These are phyloP conservation scores for Leccinum variicolor DNA, from an alignment of 768 basidiomycete species.

Conservation along the genomic window DNA sequence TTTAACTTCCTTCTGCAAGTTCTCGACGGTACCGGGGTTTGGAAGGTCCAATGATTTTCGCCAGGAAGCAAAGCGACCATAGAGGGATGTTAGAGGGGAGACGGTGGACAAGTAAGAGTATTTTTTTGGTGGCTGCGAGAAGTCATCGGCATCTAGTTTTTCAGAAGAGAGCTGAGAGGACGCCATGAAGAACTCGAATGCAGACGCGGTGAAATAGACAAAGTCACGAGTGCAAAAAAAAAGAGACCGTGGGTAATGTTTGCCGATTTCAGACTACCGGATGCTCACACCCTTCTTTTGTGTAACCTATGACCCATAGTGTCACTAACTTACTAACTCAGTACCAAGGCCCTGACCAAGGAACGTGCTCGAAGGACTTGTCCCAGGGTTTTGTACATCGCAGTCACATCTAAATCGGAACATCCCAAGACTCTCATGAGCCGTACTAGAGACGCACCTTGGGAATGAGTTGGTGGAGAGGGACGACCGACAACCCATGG, in stretches of 20 bases:
- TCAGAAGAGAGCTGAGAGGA: conserved; percentile 38
- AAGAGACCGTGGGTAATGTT: conserved; percentile 29
- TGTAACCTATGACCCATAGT: too few relatives aligned
- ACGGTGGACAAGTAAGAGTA: conserved; percentile 33
- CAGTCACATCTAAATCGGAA: neutral
- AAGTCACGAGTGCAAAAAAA: conserved; percentile 29
- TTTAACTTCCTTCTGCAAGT: conserved; percentile 90
- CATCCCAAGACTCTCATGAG: too few relatives aligned
- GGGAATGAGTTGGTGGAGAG: neutral
- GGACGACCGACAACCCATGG: neutral
- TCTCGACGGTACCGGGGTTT: conserved; percentile 92
- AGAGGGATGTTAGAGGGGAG: conserved; percentile 62
- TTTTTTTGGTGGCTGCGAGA: conserved; percentile 35
- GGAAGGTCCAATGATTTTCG: conserved; percentile 77
- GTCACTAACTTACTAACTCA: too few relatives aligned
- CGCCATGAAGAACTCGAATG: conserved; percentile 37
- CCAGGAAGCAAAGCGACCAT: conserved; percentile 77
- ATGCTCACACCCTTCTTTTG: too few relatives aligned
- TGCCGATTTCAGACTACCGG: conserved; percentile 16
- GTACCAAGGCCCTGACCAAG: too few relatives aligned
- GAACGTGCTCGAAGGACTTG: neutral
- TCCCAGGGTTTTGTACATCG: too few relatives aligned
- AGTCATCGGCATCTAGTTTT: conserved; percentile 40
- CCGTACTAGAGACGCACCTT: neutral
- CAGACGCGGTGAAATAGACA: conserved; percentile 23